Base-by-base conservation (phyloP, 2,329 filamentous ascomycete species). In the Ophiocordyceps australis region DNA sequence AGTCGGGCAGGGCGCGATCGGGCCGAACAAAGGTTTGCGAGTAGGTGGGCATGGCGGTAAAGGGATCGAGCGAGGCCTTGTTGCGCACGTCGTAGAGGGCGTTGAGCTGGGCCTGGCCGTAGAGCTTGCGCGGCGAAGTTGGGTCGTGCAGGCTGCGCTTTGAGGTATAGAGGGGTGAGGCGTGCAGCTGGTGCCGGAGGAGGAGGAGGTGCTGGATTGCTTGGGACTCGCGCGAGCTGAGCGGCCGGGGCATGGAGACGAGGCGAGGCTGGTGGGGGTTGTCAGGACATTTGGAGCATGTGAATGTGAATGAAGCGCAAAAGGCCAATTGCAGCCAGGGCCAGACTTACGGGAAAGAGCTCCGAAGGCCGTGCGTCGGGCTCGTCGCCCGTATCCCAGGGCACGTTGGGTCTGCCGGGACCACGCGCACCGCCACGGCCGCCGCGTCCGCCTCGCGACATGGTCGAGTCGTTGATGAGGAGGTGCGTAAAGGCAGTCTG, bases 91-190 rank as follows among this genome's bases (percentile, higher is more conserved):
- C 61, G 46, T 62, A 71, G 28, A 57, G 59, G 34, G 59, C 57
- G 45, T 70, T 70, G 40, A 60, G 48, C 45, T 71, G 65, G n/a
- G 60, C 54, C 38, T 66, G 64, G 35, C 63, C 63, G 45, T 71
- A 70, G 41, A 39, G 47, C 32, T 48, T 54, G 27, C 47, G 42
- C 17, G 47, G 48, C 10, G 43, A 50, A 5, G 50, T 46, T 5
- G 55, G 50, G 17, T 59, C 56, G 27, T 45, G 40, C 14, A 46
- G 41, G 14, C 52, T 52, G 33, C 62, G 61, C 24, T 57, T 57
- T 29, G 65, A 62, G 7, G 65, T 71, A 46, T 70, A 70, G 18
- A 71, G 53, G 1, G 62, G 54, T 2, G 58, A 55, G 30, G 55
- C 50, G 43, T 69, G 65, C 37, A 62, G 54, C 37, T 68, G 62